Evolutionary conservation across 768 basidiomycete species (phyloP).

Genomic region (Suillus sp.): DNA sequence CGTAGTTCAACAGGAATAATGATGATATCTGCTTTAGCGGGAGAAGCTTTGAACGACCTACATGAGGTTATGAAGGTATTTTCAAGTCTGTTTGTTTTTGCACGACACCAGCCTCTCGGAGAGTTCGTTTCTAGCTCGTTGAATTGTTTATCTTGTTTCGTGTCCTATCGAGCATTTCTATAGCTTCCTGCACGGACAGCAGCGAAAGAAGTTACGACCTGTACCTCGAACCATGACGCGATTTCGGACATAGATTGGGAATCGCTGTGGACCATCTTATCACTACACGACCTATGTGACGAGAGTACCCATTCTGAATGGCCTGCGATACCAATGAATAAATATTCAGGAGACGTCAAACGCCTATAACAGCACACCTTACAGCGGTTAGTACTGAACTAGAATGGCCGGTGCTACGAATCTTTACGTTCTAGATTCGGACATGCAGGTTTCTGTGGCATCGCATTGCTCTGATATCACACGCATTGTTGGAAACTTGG

Average conservation of each 20-base stretch:
- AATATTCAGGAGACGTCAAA: neutral
- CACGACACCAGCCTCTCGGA: slow-evolving; percentile 42
- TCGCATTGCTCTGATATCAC: neutral
- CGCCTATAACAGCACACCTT: neutral
- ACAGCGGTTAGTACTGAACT: neutral
- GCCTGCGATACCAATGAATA: slow-evolving; percentile 22
- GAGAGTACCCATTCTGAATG: neutral
- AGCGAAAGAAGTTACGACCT: slow-evolving; percentile 47
- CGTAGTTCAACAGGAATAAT: neutral
- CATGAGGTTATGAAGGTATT: too few relatives aligned
- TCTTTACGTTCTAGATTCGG: neutral
- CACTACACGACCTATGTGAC: neutral
- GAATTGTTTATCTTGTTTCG: slow-evolving; percentile 25
- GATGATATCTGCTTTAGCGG: neutral
- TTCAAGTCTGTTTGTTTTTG: too few relatives aligned
- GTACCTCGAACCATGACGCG: slow-evolving; percentile 73
- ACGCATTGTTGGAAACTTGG: neutral
- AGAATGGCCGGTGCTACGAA: neutral
- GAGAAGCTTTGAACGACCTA: neutral
- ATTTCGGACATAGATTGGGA: slow-evolving; percentile 63
- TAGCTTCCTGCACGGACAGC: slow-evolving; percentile 54
- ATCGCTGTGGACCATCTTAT: slow-evolving; percentile 37
- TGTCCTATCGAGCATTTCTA: slow-evolving; percentile 22
- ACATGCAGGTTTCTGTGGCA: neutral
- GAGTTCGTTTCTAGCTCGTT: slow-evolving; percentile 24